A percentile compares a stretch with the other conserved stretches of the same genome.
Conservation (phyloP, 495 filamentous ascomycete genomes). For the Pseudotulostoma volvatum region DNA sequence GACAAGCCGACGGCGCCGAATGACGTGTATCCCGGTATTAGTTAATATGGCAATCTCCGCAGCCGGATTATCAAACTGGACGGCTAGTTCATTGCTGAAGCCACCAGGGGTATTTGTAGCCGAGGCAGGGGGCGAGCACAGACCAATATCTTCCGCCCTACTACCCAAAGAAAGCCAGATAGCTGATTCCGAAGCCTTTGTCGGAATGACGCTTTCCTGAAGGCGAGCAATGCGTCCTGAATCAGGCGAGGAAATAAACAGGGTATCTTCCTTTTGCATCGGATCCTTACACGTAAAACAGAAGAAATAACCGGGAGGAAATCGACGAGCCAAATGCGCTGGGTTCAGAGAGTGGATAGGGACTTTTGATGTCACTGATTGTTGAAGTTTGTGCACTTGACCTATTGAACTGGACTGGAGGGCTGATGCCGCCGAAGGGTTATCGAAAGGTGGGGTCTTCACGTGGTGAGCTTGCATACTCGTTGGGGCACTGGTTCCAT, state of each 20-base stretch:
- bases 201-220: constrained; percentile 33
- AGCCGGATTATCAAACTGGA: constrained; percentile 71
- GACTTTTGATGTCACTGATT: constrained; percentile 15
- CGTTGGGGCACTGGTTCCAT: constrained; percentile 48
- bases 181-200: constrained; percentile 49
- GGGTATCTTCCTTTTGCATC: constrained; percentile 35
- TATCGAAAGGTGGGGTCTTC: constrained; percentile 65
- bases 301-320: constrained; percentile 81
- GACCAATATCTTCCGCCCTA: constrained; percentile 55
- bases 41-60: constrained; percentile 83
- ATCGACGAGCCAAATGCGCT: constrained; percentile 45
- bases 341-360: constrained; percentile 31
- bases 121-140: constrained; percentile 51
- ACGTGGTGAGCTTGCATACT: constrained; percentile 96
- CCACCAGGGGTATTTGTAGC: constrained; percentile 55
- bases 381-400: constrained; percentile 8
- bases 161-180: constrained; percentile 58
- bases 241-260: constrained; percentile 81
- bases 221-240: constrained; percentile 55
- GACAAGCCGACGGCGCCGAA: constrained; percentile 68
- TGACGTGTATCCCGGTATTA: constrained; percentile 69
- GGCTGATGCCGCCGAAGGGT: constrained; percentile 9
- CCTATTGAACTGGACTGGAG: constrained; percentile 10
- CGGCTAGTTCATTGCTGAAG: constrained; percentile 87
- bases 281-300: constrained; percentile 48